Percentiles rank a stretch among this genome's conserved stretches.
phyloP scores from a whole-genome alignment of 257 asterid genomes.

The Ballota nigra region DNA sequence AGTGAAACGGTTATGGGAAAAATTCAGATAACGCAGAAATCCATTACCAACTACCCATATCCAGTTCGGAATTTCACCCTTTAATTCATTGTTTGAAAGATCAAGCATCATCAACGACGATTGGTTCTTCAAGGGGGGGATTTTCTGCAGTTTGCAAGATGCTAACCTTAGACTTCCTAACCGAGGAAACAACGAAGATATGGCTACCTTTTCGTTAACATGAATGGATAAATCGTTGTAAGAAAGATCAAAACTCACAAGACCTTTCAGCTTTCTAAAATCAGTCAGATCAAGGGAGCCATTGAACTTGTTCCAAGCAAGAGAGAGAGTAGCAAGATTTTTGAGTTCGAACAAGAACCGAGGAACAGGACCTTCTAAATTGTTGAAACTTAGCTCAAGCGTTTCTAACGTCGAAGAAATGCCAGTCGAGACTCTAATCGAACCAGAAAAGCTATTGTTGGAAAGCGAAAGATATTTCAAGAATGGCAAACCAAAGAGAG shows the following conservation, averaged over 20 bases:
- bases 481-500: conserved; percentile 43
- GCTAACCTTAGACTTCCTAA: conserved; percentile 38
- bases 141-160: conserved; percentile 48
- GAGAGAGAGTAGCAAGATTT: conserved; percentile 33
- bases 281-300: conserved; percentile 42
- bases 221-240: conserved; percentile 30
- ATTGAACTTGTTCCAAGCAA: conserved; percentile 42
- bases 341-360: conserved; percentile 36
- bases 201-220: conserved; percentile 14
- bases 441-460: conserved; percentile 44
- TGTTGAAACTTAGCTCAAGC: conserved; percentile 47
- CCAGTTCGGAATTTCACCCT: conserved; percentile 61
- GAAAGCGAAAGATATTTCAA: conserved; percentile 29
- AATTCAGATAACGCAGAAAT: conserved; percentile 35
- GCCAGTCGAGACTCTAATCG: conserved; percentile 14
- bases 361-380: conserved; percentile 55
- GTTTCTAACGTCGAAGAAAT: conserved; percentile 19
- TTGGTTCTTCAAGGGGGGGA: conserved; percentile 43
- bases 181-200: conserved; percentile 33
- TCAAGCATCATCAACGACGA: conserved; percentile 43
- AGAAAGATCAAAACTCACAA: conserved; percentile 41
- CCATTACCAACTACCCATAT: conserved; percentile 42
- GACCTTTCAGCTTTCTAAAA: conserved; percentile 26
- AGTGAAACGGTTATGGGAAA: conserved; percentile 45
- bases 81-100: conserved; percentile 45